Evolutionary conservation across 352 stramenopile genomes (phyloP).

Genomic region (Pythium aristosporum): DNA sequence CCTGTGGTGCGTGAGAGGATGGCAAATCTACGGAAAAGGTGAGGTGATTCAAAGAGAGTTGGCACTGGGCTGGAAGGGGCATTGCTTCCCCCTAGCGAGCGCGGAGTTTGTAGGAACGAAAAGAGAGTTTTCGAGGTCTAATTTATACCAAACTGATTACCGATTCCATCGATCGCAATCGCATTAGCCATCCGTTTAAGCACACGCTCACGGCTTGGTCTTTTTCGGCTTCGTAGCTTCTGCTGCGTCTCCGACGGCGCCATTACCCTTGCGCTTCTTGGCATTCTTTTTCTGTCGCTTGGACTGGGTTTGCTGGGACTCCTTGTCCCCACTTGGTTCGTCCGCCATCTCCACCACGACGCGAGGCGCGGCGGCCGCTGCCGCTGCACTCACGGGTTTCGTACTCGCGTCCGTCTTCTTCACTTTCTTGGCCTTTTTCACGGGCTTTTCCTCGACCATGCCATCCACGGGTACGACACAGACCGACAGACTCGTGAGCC

Average conservation of each 20-base stretch:
- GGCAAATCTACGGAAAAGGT: neutral
- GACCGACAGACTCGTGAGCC: constrained; percentile 71
- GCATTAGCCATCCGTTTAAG: too few relatives aligned
- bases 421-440: constrained; percentile 39
- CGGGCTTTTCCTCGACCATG: constrained; percentile 20
- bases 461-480: constrained; percentile 42
- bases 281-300: constrained; percentile 16
- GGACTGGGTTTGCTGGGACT: neutral
- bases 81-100: neutral
- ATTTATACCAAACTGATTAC: constrained; percentile 4
- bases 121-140: neutral
- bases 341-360: constrained; percentile 70
- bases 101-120: too few relatives aligned
- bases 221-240: constrained; percentile 27
- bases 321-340: constrained; percentile 11
- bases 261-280: constrained; percentile 23
- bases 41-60: neutral
- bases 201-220: constrained; percentile 3
- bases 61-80: neutral
- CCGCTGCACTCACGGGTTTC: constrained; percentile 23
- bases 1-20: constrained; percentile 2
- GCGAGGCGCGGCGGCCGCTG: constrained; percentile 39
- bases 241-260: neutral
- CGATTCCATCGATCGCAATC: too few relatives aligned
- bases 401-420: constrained; percentile 26